Conservation (phyloP, 371 early-diverging fungal species). For the Thermomucor indicae-seudaticae region DNA sequence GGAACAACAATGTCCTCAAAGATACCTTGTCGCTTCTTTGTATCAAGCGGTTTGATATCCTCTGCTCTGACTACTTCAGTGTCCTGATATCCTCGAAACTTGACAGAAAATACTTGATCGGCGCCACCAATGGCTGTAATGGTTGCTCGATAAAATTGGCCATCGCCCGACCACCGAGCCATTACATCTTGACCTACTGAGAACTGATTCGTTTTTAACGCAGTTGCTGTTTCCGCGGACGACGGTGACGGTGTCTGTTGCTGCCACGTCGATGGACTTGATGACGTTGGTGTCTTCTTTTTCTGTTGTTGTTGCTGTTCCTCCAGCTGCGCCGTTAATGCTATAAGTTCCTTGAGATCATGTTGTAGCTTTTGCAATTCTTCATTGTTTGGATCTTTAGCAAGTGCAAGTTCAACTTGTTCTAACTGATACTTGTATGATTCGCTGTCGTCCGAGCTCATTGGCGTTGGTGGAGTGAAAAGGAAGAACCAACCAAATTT, state of each 20-base stretch:
- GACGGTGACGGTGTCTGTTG: slow-evolving; percentile 5
- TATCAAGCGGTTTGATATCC: slow-evolving; percentile 50
- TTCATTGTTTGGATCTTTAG: slow-evolving; percentile 63
- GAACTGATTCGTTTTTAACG: slow-evolving; percentile 20
- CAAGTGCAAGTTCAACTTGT: slow-evolving; percentile 71
- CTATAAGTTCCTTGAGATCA: slow-evolving; percentile 71
- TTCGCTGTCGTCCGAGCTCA: slow-evolving; percentile 47
- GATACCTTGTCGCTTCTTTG: slow-evolving; percentile 36
- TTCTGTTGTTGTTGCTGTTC: slow-evolving; percentile 13
- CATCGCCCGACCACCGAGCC: slow-evolving; percentile 51
- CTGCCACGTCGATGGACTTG: slow-evolving; percentile 4
- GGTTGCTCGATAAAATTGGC: slow-evolving; percentile 58
- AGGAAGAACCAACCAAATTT: too few relatives aligned
- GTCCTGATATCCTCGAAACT: slow-evolving; percentile 57
- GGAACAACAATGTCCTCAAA: slow-evolving; percentile 34
- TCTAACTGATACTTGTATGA: slow-evolving; percentile 67
- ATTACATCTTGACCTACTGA: slow-evolving; percentile 56
- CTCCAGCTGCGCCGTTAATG: slow-evolving; percentile 48
- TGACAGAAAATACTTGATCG: slow-evolving; percentile 64
- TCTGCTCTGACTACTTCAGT: slow-evolving; percentile 52
- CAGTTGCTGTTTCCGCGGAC: slow-evolving; percentile 9
- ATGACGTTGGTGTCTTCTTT: background rate
- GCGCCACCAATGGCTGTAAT: slow-evolving; percentile 64
- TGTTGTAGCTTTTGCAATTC: slow-evolving; percentile 64
- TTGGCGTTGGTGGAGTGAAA: too few relatives aligned